phyloP scores from a whole-genome alignment of 495 filamentous ascomycete species.

The Trichoderma gamsii region DNA sequence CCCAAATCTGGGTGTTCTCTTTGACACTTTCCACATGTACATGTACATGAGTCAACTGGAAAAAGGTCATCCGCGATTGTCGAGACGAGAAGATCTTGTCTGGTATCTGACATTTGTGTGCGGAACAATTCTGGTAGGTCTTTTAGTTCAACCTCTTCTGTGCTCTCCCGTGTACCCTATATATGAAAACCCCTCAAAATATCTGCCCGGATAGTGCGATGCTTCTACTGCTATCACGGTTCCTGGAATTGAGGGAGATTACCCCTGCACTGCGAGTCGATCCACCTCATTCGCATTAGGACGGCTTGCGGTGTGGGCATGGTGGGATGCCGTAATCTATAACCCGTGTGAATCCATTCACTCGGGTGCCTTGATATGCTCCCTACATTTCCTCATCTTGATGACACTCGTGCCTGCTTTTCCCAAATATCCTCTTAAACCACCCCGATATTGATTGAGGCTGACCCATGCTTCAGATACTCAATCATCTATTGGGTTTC shows the following conservation, averaged over 20 bases:
- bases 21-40: conserved; percentile 73
- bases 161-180: conserved; percentile 13
- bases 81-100: conserved; percentile 39
- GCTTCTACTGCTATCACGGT: conserved; percentile 73
- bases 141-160: conserved; percentile 16
- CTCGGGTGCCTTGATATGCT: conserved; percentile 66
- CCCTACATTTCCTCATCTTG: conserved; percentile 66
- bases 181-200: conserved; percentile 57
- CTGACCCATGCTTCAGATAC: conserved; percentile 33
- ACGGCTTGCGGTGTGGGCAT: conserved; percentile 71
- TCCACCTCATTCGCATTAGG: conserved; percentile 71
- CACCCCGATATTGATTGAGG: conserved; percentile 15
- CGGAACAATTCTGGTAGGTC: conserved; percentile 41
- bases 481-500: conserved; percentile 46
- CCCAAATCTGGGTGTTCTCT: conserved; percentile 54
- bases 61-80: conserved; percentile 34
- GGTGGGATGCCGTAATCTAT: conserved; percentile 88
- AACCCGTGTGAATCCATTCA: conserved; percentile 58
- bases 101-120: conserved; percentile 44
- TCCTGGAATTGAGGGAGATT: conserved; percentile 98
- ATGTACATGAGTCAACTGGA: conserved; percentile 42
- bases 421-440: conserved; percentile 8
- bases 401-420: conserved; percentile 17
- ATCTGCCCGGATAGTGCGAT: conserved; percentile 90
- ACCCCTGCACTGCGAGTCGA: conserved; percentile 67